A percentile compares a stretch with the other conserved stretches of the same genome.
Conservation (phyloP, 495 filamentous ascomycete genomes). For the Xylaria grammica region DNA sequence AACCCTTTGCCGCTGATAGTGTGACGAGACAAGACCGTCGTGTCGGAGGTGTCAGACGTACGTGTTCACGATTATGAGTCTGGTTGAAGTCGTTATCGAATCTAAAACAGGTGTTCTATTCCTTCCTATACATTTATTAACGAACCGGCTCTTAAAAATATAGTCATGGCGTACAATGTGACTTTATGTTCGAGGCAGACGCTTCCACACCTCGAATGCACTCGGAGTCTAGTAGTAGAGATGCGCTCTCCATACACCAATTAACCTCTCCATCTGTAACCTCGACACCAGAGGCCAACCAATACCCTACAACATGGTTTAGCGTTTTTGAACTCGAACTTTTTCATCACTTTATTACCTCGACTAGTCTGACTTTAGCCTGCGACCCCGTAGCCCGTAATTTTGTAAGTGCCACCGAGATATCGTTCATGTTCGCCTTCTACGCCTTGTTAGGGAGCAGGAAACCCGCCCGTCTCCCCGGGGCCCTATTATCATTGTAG, state of each 20-base stretch:
- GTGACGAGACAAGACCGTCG: slow-evolving; percentile 20
- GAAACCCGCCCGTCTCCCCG: no score
- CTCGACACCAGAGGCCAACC: slow-evolving; percentile 7
- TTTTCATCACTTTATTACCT: slow-evolving; percentile 33
- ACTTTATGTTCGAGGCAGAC: slow-evolving; percentile 7
- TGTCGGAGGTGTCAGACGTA: slow-evolving; percentile 22
- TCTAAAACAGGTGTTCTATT: background rate
- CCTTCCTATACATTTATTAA: background rate
- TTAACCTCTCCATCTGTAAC: slow-evolving; percentile 7
- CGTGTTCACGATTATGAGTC: background rate
- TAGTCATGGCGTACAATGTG: slow-evolving; percentile 18
- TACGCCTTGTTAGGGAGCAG: background rate
- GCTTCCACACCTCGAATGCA: background rate
- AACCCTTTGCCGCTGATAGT: background rate
- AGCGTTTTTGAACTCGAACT: slow-evolving; percentile 35
- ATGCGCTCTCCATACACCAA: slow-evolving; percentile 18
- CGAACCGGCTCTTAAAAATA: background rate
- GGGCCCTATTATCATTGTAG: no score
- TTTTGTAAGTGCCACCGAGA: slow-evolving; percentile 23
- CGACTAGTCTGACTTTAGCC: slow-evolving; percentile 30
- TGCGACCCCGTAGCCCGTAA: slow-evolving; percentile 28
- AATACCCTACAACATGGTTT: slow-evolving; percentile 12
- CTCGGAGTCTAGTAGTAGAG: background rate
- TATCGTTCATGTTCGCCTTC: background rate
- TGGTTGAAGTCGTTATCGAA: background rate